Evolutionary conservation across 148 eudicot genomes (phyloP).

Genomic region (Chenopodium formosanum): DNA sequence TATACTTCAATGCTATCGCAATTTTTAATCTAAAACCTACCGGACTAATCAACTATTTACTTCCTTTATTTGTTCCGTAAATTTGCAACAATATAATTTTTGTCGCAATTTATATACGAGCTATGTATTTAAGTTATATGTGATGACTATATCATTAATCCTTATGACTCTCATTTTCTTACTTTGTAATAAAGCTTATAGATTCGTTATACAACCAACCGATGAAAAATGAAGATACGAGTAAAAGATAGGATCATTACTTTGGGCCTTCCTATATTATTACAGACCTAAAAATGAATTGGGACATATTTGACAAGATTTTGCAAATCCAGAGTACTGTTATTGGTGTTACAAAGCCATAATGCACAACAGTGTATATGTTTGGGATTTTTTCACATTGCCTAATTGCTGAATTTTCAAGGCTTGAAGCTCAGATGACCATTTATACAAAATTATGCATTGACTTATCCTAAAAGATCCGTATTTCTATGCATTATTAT

Average conservation of each 20-base stretch:
- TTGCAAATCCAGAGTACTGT: constrained; percentile 26
- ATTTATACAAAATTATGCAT: constrained; percentile 2
- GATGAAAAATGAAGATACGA: neutral
- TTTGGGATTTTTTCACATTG: neutral
- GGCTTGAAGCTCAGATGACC: constrained; percentile 14
- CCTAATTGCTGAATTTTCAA: constrained; percentile 5
- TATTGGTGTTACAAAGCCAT: constrained; percentile 12
- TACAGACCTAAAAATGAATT: neutral
- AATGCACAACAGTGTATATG: constrained; percentile 1
- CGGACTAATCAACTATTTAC: neutral
- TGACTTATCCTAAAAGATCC: constrained; percentile 18
- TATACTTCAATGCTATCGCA: neutral
- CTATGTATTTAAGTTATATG: too few relatives aligned
- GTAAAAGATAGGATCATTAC: neutral
- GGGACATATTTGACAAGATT: constrained; percentile 14
- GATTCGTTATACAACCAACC: too few relatives aligned
- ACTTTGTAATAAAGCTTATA: too few relatives aligned
- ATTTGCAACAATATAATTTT: too few relatives aligned
- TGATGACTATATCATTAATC: too few relatives aligned
- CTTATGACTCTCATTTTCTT: too few relatives aligned
- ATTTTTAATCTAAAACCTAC: neutral
- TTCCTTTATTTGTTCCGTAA: too few relatives aligned
- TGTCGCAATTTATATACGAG: too few relatives aligned
- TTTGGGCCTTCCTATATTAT: neutral
- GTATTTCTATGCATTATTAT: neutral